A percentile compares a stretch with the other conserved stretches of the same genome.
These are phyloP conservation scores for Delitschia confertaspora DNA, from an alignment of 495 filamentous ascomycete species.

Conservation along the genomic window DNA sequence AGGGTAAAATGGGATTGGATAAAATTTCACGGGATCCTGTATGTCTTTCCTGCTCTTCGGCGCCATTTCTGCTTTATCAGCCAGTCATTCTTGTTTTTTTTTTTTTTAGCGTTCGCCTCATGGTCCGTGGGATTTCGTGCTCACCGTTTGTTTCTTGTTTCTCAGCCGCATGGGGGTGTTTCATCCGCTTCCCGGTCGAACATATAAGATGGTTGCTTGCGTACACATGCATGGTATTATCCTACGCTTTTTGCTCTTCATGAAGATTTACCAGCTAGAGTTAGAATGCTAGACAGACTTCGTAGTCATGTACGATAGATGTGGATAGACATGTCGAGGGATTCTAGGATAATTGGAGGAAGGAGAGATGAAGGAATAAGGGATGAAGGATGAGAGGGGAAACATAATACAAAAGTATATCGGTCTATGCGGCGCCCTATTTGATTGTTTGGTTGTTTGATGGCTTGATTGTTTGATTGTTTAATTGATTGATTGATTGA, in stretches of 20 bases:
- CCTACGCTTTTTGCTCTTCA: neutral
- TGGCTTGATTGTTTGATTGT: no score
- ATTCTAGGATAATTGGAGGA: neutral
- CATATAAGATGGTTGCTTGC: slow-evolving; percentile 6
- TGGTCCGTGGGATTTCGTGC: slow-evolving; percentile 5
- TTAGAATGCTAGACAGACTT: slow-evolving; percentile 1
- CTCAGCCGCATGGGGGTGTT: slow-evolving; percentile 23
- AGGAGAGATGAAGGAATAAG: neutral
- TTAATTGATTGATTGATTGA: no score
- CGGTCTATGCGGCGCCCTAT: no score
- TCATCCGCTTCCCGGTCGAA: neutral
- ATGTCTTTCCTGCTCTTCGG: no score
- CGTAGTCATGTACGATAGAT: slow-evolving; percentile 17
- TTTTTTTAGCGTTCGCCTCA: slow-evolving; percentile 10
- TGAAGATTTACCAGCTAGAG: no score
- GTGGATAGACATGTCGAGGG: slow-evolving; percentile 1
- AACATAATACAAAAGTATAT: neutral
- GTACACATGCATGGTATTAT: slow-evolving; percentile 5
- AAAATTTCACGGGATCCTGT: slow-evolving; percentile 10
- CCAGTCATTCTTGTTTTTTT: slow-evolving; percentile 23
- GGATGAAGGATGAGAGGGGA: neutral
- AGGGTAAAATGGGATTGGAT: slow-evolving; percentile 28
- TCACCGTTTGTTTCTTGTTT: slow-evolving; percentile 2
- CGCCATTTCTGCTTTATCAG: slow-evolving; percentile 23
- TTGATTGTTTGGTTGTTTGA: no score